phyloP scores from a whole-genome alignment of 164 flowering plant genomes.

The Kingdonia uniflora region DNA sequence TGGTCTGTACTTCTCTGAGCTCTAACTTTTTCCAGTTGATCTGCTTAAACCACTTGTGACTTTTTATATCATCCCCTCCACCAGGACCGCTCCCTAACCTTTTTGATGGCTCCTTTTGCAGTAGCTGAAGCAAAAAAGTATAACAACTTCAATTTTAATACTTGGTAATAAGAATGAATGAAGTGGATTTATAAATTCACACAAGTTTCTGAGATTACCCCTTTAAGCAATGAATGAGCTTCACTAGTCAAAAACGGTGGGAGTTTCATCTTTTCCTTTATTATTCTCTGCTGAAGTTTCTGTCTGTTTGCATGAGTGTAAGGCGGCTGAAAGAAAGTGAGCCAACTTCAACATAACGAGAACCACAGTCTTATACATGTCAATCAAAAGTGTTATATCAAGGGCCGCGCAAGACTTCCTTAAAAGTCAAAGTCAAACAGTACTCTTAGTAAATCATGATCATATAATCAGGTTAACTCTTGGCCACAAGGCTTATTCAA shows the following conservation, averaged over 20 bases:
- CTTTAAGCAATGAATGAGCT: constrained; percentile 77
- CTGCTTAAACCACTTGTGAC: constrained; percentile 63
- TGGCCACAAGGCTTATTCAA: no score
- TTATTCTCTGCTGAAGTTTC: constrained; percentile 74
- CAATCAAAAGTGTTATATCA: no score
- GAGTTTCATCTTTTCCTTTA: constrained; percentile 66
- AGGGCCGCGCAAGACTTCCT: no score
- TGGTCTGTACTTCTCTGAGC: constrained; percentile 44
- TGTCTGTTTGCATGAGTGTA: constrained; percentile 52
- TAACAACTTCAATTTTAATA: not conserved
- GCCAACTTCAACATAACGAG: not conserved
- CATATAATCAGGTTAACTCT: no score
- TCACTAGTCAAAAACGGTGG: constrained; percentile 52
- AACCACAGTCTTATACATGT: not conserved
- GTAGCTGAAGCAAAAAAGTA: constrained; percentile 28
- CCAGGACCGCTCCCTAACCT: constrained; percentile 69
- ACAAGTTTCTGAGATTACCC: constrained; percentile 30
- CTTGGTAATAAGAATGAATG: not conserved
- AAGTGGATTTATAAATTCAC: not conserved
- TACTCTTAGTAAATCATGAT: no score
- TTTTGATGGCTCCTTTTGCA: constrained; percentile 64
- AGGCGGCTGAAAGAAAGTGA: constrained; percentile 52
- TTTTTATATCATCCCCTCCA: constrained; percentile 56
- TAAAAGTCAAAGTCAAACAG: no score
- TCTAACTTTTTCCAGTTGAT: constrained; percentile 81